Conservation (phyloP, 176 grass and related monocot genomes). For the Aechmea fasciata region DNA sequence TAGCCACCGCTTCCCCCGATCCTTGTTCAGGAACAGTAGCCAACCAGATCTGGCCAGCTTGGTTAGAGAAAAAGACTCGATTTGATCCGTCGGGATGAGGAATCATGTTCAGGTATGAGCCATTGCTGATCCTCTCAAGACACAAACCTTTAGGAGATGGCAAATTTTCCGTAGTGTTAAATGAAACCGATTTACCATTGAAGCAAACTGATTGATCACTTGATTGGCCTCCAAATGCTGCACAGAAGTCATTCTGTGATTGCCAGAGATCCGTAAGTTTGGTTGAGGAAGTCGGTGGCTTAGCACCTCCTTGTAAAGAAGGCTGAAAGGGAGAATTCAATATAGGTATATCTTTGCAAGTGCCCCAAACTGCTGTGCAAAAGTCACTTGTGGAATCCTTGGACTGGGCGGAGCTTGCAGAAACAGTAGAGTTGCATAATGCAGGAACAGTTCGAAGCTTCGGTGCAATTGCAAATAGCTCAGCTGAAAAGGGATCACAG, state of each 20-base stretch:
- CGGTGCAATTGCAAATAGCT: conserved; percentile 44
- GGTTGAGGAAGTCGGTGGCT: conserved; percentile 33
- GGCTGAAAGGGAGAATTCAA: conserved; percentile 69
- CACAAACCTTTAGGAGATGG: conserved; percentile 65
- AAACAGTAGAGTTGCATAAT: conserved; percentile 51
- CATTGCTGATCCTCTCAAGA: conserved; percentile 73
- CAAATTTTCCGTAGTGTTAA: conserved; percentile 49
- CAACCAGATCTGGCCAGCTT: conserved; percentile 85
- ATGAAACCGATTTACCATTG: conserved; percentile 49
- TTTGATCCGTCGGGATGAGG: conserved; percentile 85
- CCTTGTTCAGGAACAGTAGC: conserved; percentile 64
- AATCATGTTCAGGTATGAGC: conserved; percentile 78
- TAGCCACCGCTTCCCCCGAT: conserved; percentile 40
- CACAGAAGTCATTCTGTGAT: conserved; percentile 62
- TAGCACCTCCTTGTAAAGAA: conserved; percentile 36
- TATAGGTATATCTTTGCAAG: conserved; percentile 58
- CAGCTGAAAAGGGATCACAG: conserved; percentile 62
- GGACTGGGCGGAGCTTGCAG: conserved; percentile 31
- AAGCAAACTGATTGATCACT: conserved; percentile 52
- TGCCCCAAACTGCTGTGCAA: conserved; percentile 55
- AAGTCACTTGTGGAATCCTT: conserved; percentile 52
- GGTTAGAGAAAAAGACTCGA: conserved; percentile 72
- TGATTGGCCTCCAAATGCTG: conserved; percentile 54
- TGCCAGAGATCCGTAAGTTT: conserved; percentile 72
- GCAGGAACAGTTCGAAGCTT: conserved; percentile 39